A percentile compares a stretch with the other conserved stretches of the same genome.
These are phyloP conservation scores for Quercus tomentella DNA, from an alignment of 331 rosid species.

Conservation along the genomic window DNA sequence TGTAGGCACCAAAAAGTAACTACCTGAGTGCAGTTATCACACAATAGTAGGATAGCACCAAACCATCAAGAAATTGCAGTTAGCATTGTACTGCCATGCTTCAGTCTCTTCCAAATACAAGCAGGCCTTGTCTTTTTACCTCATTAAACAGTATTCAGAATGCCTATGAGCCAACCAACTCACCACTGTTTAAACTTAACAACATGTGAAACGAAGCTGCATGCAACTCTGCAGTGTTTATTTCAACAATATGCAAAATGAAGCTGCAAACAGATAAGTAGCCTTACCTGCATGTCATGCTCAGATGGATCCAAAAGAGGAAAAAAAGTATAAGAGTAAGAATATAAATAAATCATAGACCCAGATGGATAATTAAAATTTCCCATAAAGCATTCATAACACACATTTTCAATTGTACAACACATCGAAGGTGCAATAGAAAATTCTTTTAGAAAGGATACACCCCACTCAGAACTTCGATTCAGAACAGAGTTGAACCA, in stretches of 20 bases:
- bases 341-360: neutral
- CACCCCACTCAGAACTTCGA: slow-evolving; percentile 98
- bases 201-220: neutral
- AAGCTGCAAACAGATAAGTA: neutral
- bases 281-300: neutral
- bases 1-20: neutral
- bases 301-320: neutral
- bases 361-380: neutral
- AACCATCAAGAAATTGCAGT: neutral
- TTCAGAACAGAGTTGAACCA: slow-evolving; percentile 95
- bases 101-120: neutral
- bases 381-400: neutral
- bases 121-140: neutral
- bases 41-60: neutral
- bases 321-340: neutral
- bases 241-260: neutral
- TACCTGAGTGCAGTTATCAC: neutral
- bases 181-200: neutral
- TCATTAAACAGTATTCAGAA: neutral
- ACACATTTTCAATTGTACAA: slow-evolving; percentile 1
- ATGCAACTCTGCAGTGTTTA: neutral
- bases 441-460: slow-evolving; percentile 49
- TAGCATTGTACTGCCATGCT: neutral
- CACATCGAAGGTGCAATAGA: neutral
- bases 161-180: neutral